Evolutionary conservation across 768 basidiomycete genomes (phyloP).

Genomic region (Phylloporus arenicola): DNA sequence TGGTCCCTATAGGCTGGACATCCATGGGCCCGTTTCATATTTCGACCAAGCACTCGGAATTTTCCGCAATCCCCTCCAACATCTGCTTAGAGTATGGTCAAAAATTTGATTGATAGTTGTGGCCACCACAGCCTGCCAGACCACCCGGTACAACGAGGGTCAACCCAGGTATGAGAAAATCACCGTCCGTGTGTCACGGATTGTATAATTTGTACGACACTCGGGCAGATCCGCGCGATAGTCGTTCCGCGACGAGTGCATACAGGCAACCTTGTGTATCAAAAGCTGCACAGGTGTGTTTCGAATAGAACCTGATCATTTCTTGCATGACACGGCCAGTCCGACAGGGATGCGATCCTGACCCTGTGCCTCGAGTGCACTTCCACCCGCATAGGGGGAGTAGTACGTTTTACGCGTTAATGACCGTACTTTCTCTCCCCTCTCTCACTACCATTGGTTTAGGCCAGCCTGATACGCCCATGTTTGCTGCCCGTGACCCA

Average conservation of each 20-base stretch:
- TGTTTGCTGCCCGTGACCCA: conserved; percentile 28
- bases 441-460: conserved; percentile 8
- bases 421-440: conserved; percentile 3
- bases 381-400: conserved; percentile 27
- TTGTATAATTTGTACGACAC: conserved; percentile 24
- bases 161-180: conserved; percentile 9
- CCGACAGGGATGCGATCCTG: conserved; percentile 18
- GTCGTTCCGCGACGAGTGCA: conserved; percentile 23
- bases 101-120: conserved; percentile 10
- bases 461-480: conserved; percentile 28
- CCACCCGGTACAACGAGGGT: conserved; percentile 25
- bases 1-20: conserved; percentile 23
- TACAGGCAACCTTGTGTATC: conserved; percentile 34
- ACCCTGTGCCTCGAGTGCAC: conserved; percentile 28
- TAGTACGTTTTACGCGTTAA: conserved; percentile 28
- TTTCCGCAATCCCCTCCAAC: conserved; percentile 14
- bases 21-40: conserved; percentile 29
- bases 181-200: conserved; percentile 18
- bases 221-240: conserved; percentile 23
- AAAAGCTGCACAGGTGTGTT: conserved; percentile 31
- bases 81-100: not conserved
- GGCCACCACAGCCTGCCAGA: conserved; percentile 20
- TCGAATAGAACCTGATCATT: conserved; percentile 16
- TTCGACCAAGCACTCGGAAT: conserved; percentile 45
- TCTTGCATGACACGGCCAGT: not conserved